Base-by-base conservation (phyloP, 495 filamentous ascomycete species). In the Aspergillus avenaceus region DNA sequence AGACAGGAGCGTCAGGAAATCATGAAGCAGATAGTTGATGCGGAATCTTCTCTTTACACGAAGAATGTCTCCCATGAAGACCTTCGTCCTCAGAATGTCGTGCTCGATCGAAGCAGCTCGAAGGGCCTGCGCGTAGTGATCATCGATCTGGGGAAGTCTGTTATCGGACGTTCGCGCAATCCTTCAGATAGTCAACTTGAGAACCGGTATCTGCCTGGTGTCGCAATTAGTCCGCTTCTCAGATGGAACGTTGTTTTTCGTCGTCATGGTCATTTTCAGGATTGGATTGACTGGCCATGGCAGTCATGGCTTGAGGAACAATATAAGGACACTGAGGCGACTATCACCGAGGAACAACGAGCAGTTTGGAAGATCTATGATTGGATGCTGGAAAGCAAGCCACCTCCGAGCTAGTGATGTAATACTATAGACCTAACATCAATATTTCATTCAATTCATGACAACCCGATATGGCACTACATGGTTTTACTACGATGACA, bases 1-100 rank as follows among this genome's bases (percentile, higher is more conserved):
- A 36, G 52, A 29, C 4, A 21, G 32, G 34, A 19, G 21, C 59
- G 56, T 34, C 56, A 62, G 36, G 19, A 28, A 21, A 59, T 64
- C 46, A 38, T 64, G 53, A 59, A 59, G 26, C 46, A 37, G 25
- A 48, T 64, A 27, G 46, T 64, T 14, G 53, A 60, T 25, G 37
- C 54, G 23, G 59, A 64, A 34, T 60, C 52, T 36, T n/a, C 14
- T 38, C 46, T 58, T 6, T 61, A 45, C 42, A 26, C 49, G 12
- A 52, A 51, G 37, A 41, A 62, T 40, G 41, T 64, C 23, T 48
- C n/a, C 25, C 52, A 56, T 23, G 43, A 9, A n/a, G 60, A 63
- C 43, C 40, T 64, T 13, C 24, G 50, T n/a, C 58, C 61, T 8
- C 41, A 50, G 22, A 64, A 64, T 47, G 41, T 59, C 36, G 54